Base-by-base conservation (phyloP, 306 rosid species). In the Oxytropis ochrocephala region DNA sequence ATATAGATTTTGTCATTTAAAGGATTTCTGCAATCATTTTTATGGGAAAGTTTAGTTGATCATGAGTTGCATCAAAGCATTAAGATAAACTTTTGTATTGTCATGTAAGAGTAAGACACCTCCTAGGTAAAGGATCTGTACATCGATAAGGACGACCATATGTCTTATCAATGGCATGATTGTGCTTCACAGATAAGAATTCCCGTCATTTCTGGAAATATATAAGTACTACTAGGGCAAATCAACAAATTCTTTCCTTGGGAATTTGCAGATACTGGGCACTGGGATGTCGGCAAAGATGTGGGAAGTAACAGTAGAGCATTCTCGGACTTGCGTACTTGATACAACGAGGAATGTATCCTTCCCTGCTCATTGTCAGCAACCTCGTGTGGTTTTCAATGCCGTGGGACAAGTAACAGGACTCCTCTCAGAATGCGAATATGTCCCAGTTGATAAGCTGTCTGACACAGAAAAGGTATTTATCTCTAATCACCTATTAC, bases 281-380 rank as follows among this genome's bases (percentile, higher is more conserved):
- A 82, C 96, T 7, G 99, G 99, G 59, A 95, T 95, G 99, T 91
- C 99, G 30, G 83, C 99, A 54, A 95, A 95, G 88, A 95, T 95
- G 97, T 95, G 99, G 97, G 99, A 95, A 72, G 84, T 86, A 70
- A 91, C 96, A 2, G 83, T 88, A 70, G 97, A 94, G 78, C 99
- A 94, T 85, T 97, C 99, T 48, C 84, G 90, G 74, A 94, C 90
- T 61, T 94, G 99, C 51, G 68, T 78, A 58, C 81, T 87, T 24
- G 97, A 88, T 68, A 60, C 70, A 44, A 75, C 71, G 69, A 75
- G 82, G 67, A 72, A 52, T 42, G 24, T 91, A 57, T 82, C 89
- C 78, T 67, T 67, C 71, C 83, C 88, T 69, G 62, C 80, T 13
- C 38, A 68, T 73, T 84, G 87, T 64, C 86, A 85, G 59, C 83